Evolutionary conservation across 306 rosid species (phyloP), one percentile per base, ranked within the genome.

Genomic region (Alnus glutinosa): DNA sequence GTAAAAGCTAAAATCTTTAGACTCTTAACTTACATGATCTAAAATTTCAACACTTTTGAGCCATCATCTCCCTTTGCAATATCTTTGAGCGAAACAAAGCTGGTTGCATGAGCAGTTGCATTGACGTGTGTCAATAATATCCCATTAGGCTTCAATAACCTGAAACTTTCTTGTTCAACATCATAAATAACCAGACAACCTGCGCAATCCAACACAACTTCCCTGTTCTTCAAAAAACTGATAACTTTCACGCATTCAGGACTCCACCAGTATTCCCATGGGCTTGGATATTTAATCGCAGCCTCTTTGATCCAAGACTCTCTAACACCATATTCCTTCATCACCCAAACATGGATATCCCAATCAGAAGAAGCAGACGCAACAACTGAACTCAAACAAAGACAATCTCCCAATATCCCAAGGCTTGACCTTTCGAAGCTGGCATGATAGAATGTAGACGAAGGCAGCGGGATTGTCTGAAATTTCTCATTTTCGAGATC

Each of bases 251-350:
- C 30, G 5, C 49, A 8, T 19, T 39, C 51, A 67, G 30, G 72
- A 18, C 16, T 66, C 71, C 49, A 39, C 50, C 44, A 36, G 16
- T 34, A 15, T 63, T 34, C 70, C 47, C 47, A 34, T 36, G 70
- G 70, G 5, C 48, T 64, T 15, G 48, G 48, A 16, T 42, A 64
- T 15, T 64, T 64, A 36, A 64, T 64, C 48, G 34, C 48, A 36
- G 15, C 12, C 28, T 64, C 47, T 64, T 37, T 64, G 28, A 37
- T 64, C 70, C 70, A 64, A 15, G 70, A 64, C 70, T 64, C 70
- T 37, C 42, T 64, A 15, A 64, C 70, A 36, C 70, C 70, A 64
- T 64, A 64, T 64, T 64, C 70, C 70, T 64, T 64, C 70, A 64
- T 64, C 48, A 64, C 70, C 70, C 70, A 64, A 7, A 64, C 14